Base-by-base conservation (phyloP, 2,329 filamentous ascomycete species). In the Ceratocystis colombiana region DNA sequence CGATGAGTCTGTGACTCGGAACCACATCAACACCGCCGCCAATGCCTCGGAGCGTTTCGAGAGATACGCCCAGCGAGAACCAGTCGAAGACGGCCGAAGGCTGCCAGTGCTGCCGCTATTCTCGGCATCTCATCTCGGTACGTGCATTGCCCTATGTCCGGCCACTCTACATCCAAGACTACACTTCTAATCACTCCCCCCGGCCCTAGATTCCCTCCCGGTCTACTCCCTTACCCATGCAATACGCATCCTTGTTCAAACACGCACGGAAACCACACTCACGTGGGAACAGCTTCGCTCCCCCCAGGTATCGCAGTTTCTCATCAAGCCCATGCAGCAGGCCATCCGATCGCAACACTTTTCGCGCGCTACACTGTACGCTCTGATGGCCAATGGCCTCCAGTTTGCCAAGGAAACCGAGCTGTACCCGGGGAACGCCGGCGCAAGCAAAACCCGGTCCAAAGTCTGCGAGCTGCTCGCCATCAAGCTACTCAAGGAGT, bases 251-350 rank as follows among this genome's bases (percentile, higher is more conserved):
- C 82, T 96, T 66, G 86, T 97, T 68, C 84, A 89, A 70, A 82
- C 89, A 68, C 86, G 89, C 73, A 96, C 90, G 75, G 93, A 97
- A 77, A 96, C 92, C 1, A 93, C 90, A 0, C 78, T 97, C 63
- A 88, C 90, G 17, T 97, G 92, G 92, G 93, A 97, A 70, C 93
- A 97, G 75, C 80, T 97, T 69, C 85, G 92, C 69, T 96, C 91
- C n/a, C 93, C 93, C 2, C 93, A 97, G 74, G 88, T 97, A 66
- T 96, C 91, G 17, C 92, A 96, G 73, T 97, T 97, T 74, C 82
- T 97, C 45, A 84, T 96, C 73, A 96, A 96, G 78, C 93, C 93
- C 1, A 94, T 96, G 79, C 90, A 94, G 75, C 88, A 94, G 73
- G 88, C 93, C 74, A 92, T 96, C 69, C 86, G 88, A 68, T 80